Conservation (phyloP, 768 basidiomycete genomes). For the Chiua virens region DNA sequence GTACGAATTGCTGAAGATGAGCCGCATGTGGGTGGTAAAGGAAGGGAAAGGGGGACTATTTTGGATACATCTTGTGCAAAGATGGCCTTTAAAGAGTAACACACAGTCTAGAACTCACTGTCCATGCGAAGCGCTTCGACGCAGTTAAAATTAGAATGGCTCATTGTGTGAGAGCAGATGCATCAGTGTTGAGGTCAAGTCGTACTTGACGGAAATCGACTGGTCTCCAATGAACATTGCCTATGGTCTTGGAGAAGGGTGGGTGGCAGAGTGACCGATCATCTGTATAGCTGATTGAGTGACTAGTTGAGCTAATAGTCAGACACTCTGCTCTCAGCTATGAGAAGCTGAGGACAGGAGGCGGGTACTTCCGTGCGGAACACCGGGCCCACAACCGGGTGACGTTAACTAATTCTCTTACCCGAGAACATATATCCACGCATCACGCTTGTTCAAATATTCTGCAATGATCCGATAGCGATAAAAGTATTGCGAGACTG, state of each 20-base stretch:
- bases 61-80: neutral
- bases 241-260: neutral
- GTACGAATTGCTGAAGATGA: constrained; percentile 14
- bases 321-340: neutral
- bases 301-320: neutral
- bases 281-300: neutral
- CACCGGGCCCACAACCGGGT: neutral
- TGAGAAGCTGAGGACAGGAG: too few species aligned
- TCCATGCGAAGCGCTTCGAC: neutral
- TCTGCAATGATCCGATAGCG: neutral
- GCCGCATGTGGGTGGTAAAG: constrained; percentile 5
- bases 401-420: neutral
- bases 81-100: neutral
- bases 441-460: neutral
- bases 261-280: neutral
- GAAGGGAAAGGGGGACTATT: neutral
- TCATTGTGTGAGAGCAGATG: neutral
- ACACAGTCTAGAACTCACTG: neutral
- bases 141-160: constrained; percentile 10
- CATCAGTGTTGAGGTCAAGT: neutral
- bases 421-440: neutral
- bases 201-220: neutral
- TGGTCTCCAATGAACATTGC: neutral
- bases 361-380: neutral
- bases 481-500: too few species aligned